Evolutionary conservation across 352 stramenopile genomes (phyloP).

Genomic region (Phytophthora hibernalis): DNA sequence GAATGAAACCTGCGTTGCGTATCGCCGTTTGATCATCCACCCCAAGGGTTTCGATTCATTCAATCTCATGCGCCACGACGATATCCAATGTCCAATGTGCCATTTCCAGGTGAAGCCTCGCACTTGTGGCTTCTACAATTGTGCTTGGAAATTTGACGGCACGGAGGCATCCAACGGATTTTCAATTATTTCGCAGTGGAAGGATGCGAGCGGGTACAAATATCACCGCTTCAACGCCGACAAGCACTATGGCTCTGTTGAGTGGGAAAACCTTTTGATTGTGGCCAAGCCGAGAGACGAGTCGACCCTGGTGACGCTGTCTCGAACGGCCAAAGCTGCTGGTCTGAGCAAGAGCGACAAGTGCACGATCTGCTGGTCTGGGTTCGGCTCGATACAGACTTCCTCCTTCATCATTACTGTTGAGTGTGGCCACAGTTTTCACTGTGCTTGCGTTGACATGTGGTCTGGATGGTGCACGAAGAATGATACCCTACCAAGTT

Average conservation of each 20-base stretch:
- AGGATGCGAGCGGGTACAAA: constrained; percentile 6
- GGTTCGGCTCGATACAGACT: neutral
- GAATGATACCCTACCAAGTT: constrained; percentile 12
- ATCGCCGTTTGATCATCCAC: constrained; percentile 33
- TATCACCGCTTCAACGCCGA: constrained; percentile 37
- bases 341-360: neutral
- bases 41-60: constrained; percentile 20
- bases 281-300: constrained; percentile 10
- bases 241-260: constrained; percentile 18
- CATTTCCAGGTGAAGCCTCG: constrained; percentile 16
- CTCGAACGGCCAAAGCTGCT: neutral
- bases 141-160: constrained; percentile 45
- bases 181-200: constrained; percentile 36
- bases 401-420: neutral
- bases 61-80: constrained; percentile 33
- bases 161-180: neutral
- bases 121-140: constrained; percentile 43
- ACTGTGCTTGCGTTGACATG: constrained; percentile 17
- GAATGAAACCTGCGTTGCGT: constrained; percentile 26
- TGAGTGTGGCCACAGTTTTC: constrained; percentile 27
- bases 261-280: constrained; percentile 34
- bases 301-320: neutral
- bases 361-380: constrained; percentile 31
- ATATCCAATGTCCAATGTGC: constrained; percentile 33
- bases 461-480: constrained; percentile 21